phyloP scores from a whole-genome alignment of 1,284 basidiomycete genomes.

The Leccinum griseonigrum region DNA sequence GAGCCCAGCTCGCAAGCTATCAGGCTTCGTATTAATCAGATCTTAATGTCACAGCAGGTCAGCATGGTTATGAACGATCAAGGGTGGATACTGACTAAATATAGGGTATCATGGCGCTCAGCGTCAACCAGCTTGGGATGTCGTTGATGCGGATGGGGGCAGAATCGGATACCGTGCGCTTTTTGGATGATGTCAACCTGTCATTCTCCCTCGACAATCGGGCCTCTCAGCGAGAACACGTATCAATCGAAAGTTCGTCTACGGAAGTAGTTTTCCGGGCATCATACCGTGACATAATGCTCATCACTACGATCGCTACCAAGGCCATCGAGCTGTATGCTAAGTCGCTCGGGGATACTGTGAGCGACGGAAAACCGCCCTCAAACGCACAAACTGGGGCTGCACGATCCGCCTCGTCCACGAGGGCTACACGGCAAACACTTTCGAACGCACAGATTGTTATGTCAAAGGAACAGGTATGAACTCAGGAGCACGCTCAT shows the following conservation, averaged over 20 bases:
- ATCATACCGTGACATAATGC: constrained; percentile 88
- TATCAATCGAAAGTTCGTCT: constrained; percentile 81
- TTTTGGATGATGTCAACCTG: constrained; percentile 92
- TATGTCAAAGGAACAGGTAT: constrained; percentile 79
- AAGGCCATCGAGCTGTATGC: constrained; percentile 71
- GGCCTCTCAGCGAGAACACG: constrained; percentile 70
- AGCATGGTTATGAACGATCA: constrained; percentile 4
- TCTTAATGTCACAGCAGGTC: constrained; percentile 92
- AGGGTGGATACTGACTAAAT: constrained; percentile 8
- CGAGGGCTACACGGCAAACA: constrained; percentile 29
- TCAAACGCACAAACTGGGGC: constrained; percentile 9
- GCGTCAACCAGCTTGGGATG: constrained; percentile 87
- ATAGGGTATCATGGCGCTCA: constrained; percentile 82
- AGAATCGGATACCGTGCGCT: constrained; percentile 80
- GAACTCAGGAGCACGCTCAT: neutral
- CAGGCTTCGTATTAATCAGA: constrained; percentile 79
- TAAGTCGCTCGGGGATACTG: constrained; percentile 32
- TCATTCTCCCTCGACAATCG: constrained; percentile 87
- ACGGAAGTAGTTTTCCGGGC: constrained; percentile 90
- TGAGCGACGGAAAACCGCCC: constrained; percentile 2
- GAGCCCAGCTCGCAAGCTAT: constrained; percentile 86
- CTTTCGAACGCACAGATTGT: constrained; percentile 61
- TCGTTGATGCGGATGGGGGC: constrained; percentile 90
- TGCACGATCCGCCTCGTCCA: constrained; percentile 9
- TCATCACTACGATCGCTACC: constrained; percentile 88